Base-by-base conservation (phyloP, 192 early-diverging fungal genomes). In the Backusella tuberculispora region DNA sequence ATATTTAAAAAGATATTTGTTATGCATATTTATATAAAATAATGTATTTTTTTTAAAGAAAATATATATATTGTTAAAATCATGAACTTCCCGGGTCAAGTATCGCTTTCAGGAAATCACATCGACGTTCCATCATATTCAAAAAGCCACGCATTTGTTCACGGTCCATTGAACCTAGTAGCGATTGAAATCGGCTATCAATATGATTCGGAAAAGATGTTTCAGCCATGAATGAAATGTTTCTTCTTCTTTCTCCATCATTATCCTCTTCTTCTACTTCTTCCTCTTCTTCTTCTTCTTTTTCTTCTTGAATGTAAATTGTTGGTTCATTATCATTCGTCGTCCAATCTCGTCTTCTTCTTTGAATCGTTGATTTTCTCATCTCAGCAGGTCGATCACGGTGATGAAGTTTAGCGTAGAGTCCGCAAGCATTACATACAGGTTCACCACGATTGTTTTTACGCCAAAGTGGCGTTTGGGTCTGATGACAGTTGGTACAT, bases 331-430 rank as follows among this genome's bases (percentile, higher is more conserved):
- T 70, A 17, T 53, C n/a, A 17, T 26, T 24, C 53, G 13, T 60
- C 9, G 53, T 60, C 53, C 86, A 88, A 44, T 85, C 86, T 26
- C 86, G 79, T 29, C 86, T 77, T 40, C 89, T 82, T 37, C 90
- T 82, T 66, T 89, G 83, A 75, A 91, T 90, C 66, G 87, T 89
- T 37, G 81, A 53, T 66, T 88, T 87, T 43, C 94, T 92, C 88
- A 99, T 90, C 37, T 89, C 87, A 38, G 93, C 89, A 17, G 98
- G 97, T 17, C 97, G 87, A 69, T 91, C 88, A 8, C 92, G 87
- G 74, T 94, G 87, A 78, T 99, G 97, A 53, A 99, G 89, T 83
- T 98, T 98, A 79, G 91, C 95, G 78, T 96, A 99, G 15, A 98
- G 72, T 4, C 91, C 91, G 72, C 93, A 95, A 0, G 93, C 92